Percentiles rank a stretch among this genome's conserved stretches.
Conservation (phyloP, 495 filamentous ascomycete genomes). For the Neurospora sp. region DNA sequence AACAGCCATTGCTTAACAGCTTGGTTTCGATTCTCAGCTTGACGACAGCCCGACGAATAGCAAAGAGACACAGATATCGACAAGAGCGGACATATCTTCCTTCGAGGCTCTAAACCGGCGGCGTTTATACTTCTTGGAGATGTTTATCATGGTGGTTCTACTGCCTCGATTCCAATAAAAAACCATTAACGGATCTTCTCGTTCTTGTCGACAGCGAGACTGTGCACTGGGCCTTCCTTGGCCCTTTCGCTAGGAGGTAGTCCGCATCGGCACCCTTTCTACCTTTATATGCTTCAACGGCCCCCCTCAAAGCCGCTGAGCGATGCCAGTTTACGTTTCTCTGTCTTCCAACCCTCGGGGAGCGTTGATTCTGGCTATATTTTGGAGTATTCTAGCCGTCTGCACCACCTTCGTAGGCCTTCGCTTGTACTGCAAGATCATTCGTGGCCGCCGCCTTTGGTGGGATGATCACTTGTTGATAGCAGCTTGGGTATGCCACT, state of each 20-base stretch:
- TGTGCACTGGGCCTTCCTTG: background rate
- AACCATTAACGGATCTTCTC: background rate
- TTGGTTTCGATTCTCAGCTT: background rate
- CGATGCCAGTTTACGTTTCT: background rate
- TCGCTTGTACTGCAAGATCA: slow-evolving; percentile 20
- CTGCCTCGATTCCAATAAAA: background rate
- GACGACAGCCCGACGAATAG: background rate
- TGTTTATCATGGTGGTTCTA: background rate
- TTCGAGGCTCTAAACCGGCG: background rate
- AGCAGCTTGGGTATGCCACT: slow-evolving; percentile 14
- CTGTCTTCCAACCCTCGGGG: background rate
- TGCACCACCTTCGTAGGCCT: slow-evolving; percentile 11
- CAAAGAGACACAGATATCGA: background rate
- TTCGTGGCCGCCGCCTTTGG: slow-evolving; percentile 15
- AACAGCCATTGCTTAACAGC: background rate
- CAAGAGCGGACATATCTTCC: background rate
- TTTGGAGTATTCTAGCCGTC: background rate
- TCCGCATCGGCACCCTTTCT: background rate
- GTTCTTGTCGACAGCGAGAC: background rate
- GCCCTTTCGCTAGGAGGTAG: background rate
- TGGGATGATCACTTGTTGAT: slow-evolving; percentile 26
- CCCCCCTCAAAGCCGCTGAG: background rate
- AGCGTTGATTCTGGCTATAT: background rate
- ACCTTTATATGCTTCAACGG: background rate
- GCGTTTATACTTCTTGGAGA: background rate